These are phyloP conservation scores for Eucalyptus dawsonii DNA, from an alignment of 345 rosid species.

Conservation along the genomic window DNA sequence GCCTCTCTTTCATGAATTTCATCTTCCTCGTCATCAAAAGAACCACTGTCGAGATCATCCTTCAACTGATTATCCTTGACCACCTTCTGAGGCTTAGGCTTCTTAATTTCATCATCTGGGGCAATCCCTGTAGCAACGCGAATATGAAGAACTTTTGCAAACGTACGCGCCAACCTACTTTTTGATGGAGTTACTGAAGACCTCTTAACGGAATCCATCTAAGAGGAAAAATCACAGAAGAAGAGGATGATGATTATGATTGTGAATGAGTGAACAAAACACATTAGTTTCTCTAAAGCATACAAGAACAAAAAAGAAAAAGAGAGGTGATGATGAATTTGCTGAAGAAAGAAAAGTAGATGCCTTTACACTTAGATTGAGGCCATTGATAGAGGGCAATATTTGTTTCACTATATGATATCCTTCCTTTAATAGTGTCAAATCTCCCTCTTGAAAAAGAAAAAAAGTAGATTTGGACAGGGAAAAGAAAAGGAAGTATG, in stretches of 20 bases:
- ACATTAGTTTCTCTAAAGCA: neutral
- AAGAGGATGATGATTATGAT: neutral
- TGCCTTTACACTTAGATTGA: slow-evolving; percentile 32
- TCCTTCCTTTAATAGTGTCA: neutral
- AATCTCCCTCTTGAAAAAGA: neutral
- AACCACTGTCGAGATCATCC: neutral
- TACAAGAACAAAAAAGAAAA: neutral
- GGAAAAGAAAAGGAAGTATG: neutral
- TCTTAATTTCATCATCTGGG: slow-evolving; percentile 40
- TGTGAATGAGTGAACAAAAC: neutral
- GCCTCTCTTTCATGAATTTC: slow-evolving; percentile 22
- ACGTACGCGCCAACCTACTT: slow-evolving; percentile 51
- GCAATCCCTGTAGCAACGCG: slow-evolving; percentile 48
- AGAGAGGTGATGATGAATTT: neutral
- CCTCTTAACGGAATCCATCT: slow-evolving; percentile 72
- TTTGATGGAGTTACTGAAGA: slow-evolving; percentile 39
- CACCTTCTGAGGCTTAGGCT: slow-evolving; percentile 21
- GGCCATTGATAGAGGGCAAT: slow-evolving; percentile 13
- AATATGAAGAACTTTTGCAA: slow-evolving; percentile 58
- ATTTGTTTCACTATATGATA: slow-evolving; percentile 1
- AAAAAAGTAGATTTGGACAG: neutral
- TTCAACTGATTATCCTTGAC: slow-evolving; percentile 14
- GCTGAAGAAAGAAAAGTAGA: slow-evolving; percentile 4
- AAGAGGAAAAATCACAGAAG: neutral
- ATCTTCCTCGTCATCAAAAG: slow-evolving; percentile 19